Evolutionary conservation across 192 early-diverging fungal species (phyloP), one percentile per base, ranked within the genome.

Genomic region (Thamnidium elegans): DNA sequence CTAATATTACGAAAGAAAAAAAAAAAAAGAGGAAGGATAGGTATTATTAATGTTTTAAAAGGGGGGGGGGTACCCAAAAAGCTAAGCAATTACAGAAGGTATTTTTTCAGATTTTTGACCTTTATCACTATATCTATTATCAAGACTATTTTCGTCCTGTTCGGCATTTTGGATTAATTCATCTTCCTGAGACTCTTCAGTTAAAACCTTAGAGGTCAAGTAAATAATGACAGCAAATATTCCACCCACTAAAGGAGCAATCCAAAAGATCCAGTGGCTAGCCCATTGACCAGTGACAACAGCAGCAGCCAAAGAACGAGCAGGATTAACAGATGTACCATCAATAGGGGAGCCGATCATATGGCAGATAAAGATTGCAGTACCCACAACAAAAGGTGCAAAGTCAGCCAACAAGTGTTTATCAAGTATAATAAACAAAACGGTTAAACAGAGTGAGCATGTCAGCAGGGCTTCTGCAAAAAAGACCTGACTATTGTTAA

Each of bases 221-320:
- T 66, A 66, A 10, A 55, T 50, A 1, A 53, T 31, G 3, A 48
- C 73, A 7, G 84, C 79, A 39, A 74, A 17, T 23, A 84, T 47
- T 31, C 65, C 70, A 13, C 85, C 85, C 4, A 59, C 44, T 23
- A 82, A 51, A 44, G 83, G 78, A 19, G 82, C 80, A 21, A 86
- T 70, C 86, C 86, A 88, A 69, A 86, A 90, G 53, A 90, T 70
- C 82, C 83, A 87, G 44, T 88, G 86, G 17, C 77, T 50, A 4
- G 43, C 56, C 66, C 72, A 78, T 11, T 60, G 58, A 11, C 78
- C 78, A 21, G 83, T 66, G 8, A 79, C 78, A 19, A 86, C 63
- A 8, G 84, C 78, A 14, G 83, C 74, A 45, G 73, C 87, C 70
- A 88, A 86, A 54, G 79, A 79, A 56, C 86, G 78, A 17, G 87